Evolutionary conservation across 1,139 yeast genomes (phyloP).

Genomic region (Protomyces inouyei): DNA sequence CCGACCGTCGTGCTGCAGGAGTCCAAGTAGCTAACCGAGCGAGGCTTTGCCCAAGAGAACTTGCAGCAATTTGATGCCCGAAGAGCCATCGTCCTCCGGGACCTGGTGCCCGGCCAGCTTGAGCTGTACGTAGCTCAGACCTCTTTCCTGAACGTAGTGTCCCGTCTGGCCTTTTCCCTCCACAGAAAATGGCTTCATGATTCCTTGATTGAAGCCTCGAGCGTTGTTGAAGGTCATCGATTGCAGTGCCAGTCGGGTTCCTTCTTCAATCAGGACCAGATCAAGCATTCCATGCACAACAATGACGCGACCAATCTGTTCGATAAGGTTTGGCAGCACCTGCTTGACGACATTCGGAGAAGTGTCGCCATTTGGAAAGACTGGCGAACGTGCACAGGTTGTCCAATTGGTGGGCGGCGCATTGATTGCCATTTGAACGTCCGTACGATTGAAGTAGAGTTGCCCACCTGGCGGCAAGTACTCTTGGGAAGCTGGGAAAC

Average conservation of each 20-base stretch:
- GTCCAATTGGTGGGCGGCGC: constrained; percentile 18
- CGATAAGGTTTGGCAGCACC: constrained; percentile 13
- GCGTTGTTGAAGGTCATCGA: constrained; percentile 24
- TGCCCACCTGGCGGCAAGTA: constrained; percentile 1
- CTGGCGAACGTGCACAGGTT: constrained; percentile 2
- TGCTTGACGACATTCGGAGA: neutral
- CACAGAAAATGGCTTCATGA: constrained; percentile 1
- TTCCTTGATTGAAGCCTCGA: constrained; percentile 17
- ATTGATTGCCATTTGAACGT: constrained; percentile 15
- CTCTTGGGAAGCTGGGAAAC: constrained; percentile 3
- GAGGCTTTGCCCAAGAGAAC: neutral
- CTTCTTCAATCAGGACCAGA: constrained; percentile 14
- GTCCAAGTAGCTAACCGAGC: neutral
- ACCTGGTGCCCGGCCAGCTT: constrained; percentile 14
- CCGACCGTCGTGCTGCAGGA: neutral
- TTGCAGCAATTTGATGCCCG: neutral
- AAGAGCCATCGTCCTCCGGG: constrained; percentile 11
- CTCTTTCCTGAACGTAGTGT: constrained; percentile 9
- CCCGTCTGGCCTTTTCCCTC: constrained; percentile 10
- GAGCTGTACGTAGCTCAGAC: constrained; percentile 10
- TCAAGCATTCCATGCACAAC: constrained; percentile 23
- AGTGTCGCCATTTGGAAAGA: constrained; percentile 4
- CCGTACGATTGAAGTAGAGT: constrained; percentile 10
- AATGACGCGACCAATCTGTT: constrained; percentile 1
- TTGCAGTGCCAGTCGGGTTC: constrained; percentile 21